These are phyloP conservation scores for Corymbia maculata DNA, from an alignment of 345 rosid genomes.

Conservation along the genomic window DNA sequence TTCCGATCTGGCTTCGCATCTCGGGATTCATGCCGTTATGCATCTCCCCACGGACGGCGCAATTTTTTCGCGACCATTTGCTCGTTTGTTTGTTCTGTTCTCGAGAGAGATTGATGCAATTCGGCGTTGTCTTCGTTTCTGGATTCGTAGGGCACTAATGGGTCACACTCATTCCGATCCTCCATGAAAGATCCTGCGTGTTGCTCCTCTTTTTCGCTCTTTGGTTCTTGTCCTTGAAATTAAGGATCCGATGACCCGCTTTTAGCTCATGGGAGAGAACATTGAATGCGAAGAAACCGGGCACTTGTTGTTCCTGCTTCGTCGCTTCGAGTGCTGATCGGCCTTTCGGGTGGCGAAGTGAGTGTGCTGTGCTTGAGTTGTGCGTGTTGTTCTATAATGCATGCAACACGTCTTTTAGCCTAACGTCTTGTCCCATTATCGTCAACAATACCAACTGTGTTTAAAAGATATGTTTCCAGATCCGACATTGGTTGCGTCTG, in stretches of 20 bases:
- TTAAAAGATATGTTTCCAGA: not conserved
- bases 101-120: too few species aligned
- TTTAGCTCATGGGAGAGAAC: not conserved
- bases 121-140: not conserved
- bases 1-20: too few species aligned
- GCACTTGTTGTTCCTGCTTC: not conserved
- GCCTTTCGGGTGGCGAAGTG: too few species aligned
- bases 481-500: not conserved
- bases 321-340: too few species aligned
- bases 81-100: too few species aligned
- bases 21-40: too few species aligned
- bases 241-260: not conserved
- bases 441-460: not conserved
- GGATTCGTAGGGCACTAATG: conserved; percentile 22
- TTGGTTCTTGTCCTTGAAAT: not conserved
- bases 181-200: conserved; percentile 37
- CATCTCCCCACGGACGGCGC: too few species aligned
- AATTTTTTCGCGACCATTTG: too few species aligned
- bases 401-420: too few species aligned
- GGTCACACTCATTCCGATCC: conserved; percentile 27
- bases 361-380: too few species aligned
- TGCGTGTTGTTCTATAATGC: too few species aligned
- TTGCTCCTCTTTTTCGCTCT: conserved; percentile 15
- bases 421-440: too few species aligned
- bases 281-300: not conserved